Evolutionary conservation across 352 stramenopile species (phyloP), one percentile per base, ranked within the genome.

Genomic region (Plasmopara viticola): DNA sequence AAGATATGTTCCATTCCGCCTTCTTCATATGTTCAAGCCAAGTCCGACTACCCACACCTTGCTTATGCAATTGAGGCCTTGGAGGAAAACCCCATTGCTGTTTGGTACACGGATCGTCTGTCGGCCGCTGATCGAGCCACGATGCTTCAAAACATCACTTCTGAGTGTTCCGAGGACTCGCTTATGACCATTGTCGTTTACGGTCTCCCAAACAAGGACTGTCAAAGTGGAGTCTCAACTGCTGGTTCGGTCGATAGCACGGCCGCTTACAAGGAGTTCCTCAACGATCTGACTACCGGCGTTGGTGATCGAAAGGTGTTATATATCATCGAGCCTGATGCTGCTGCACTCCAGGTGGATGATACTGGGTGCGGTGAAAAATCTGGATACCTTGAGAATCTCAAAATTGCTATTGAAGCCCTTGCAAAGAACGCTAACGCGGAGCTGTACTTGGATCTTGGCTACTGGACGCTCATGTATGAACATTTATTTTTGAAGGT

Each of bases 131-230:
- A 65, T 14, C 51, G 56, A 2, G 59, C 56, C 9, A 60, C 48
- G 7, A 64, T 73, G 57, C 44, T 63, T 2, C 55, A 57, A 2
- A 60, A 44, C 14, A 51, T 86, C 15, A 72, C 76, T 3, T 56
- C 31, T 8, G 29, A 58, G 5, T 86, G 75, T 29, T 51, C 50
- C 0, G 58, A 66, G 18, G 66, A 69, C 41, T 62, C 65, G 25
- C 67, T 72, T 9, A 61, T 87, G 35, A 81, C 44, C 9, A 69
- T 87, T 44, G 72, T 79, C 4, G 72, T 88, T 37, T 88, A 88
- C 50, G 78, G 78, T 10, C 59, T 88, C 9, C 77, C 77, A 3
- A 54, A 82, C 50, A 86, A 88, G 50, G 74, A 88, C 60, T 88
- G 78, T 48, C 64, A 70, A 28, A 68, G 59, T 34, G 69, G 71